Evolutionary conservation across 441 rosid species (phyloP), one percentile per base, ranked within the genome.

Genomic region (Arabidopsis hybrid): DNA sequence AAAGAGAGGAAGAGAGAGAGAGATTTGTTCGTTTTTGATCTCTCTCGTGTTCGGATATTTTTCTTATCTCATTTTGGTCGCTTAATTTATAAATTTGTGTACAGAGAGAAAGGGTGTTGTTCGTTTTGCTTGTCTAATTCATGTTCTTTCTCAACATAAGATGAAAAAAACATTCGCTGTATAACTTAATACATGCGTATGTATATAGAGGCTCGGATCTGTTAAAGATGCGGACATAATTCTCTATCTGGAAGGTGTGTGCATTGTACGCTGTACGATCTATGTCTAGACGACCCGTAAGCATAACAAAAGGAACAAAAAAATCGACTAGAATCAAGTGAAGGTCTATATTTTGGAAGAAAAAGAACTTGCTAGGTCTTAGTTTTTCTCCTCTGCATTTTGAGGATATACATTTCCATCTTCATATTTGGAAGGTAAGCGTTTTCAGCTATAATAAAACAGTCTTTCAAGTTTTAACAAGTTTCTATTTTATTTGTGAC

Each of bases 81-180:
- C 21, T 36, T 9, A 59, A 71, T 71, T 77, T 72, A 60, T 77
- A 65, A 64, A 65, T 52, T 76, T 71, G 17, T 77, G 80, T 77
- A 66, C 73, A 77, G 73, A 66, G 80, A 55, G 69, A 62, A 11
- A 70, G 77, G 58, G 50, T 77, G 77, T 35, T 65, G 68, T 45
- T 60, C 39, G 63, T 60, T 71, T 65, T 29, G 10, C 29, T 65
- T 77, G 69, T 72, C 64, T 65, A 60, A 77, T 71, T 77, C 73
- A 65, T 72, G 71, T 71, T 71, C 69, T 71, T 65, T 71, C 73
- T 72, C 69, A 66, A 38, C 77, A 52, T 71, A 72, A 71, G 58
- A 52, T 18, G 65, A 36, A 65, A 49, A 18, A 61, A 61, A 10
- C 76, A 77, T 77, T 77, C 80, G 76, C 80, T 77, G 80, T 77